Evolutionary conservation across 2,329 filamentous ascomycete genomes (phyloP).

Genomic region (Venturia carpophila): DNA sequence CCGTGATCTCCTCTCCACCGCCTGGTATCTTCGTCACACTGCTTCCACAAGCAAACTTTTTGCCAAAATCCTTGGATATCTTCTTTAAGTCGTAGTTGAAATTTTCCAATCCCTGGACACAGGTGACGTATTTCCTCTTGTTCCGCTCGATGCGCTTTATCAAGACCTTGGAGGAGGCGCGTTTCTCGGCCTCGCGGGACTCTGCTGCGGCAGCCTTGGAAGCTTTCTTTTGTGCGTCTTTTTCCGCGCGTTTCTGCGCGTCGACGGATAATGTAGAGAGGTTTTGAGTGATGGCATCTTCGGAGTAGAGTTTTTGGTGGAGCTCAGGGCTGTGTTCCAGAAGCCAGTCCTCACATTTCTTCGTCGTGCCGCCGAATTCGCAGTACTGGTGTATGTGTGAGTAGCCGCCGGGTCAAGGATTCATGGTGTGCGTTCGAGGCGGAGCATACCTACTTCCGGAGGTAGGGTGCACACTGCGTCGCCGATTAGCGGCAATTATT

Average conservation of each 20-base stretch:
- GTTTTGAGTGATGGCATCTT: slow-evolving; percentile 69
- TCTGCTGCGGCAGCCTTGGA: slow-evolving; percentile 86
- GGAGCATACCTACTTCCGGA: slow-evolving; percentile 53
- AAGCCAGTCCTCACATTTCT: slow-evolving; percentile 97
- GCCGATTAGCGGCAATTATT: slow-evolving; percentile 22
- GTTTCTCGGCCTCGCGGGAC: slow-evolving; percentile 71
- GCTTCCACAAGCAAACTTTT: slow-evolving; percentile 94
- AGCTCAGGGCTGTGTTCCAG: slow-evolving; percentile 63
- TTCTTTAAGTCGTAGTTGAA: slow-evolving; percentile 94
- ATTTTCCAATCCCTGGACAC: slow-evolving; percentile 80
- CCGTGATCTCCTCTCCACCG: slow-evolving; percentile 91
- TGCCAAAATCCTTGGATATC: slow-evolving; percentile 90
- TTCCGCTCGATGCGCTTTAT: slow-evolving; percentile 98
- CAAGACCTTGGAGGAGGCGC: slow-evolving; percentile 71
- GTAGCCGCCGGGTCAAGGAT: slow-evolving; percentile 10
- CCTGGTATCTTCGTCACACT: slow-evolving; percentile 83
- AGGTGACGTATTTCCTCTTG: slow-evolving; percentile 94
- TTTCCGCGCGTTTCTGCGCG: slow-evolving; percentile 87
- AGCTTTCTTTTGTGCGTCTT: slow-evolving; percentile 94
- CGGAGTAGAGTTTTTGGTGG: slow-evolving; percentile 76
- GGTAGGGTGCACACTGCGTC: slow-evolving; percentile 54
- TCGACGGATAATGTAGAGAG: slow-evolving; percentile 81
- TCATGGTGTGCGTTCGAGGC: neutral
- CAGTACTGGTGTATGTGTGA: slow-evolving; percentile 63
- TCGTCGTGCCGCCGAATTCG: slow-evolving; percentile 92